phyloP scores from a whole-genome alignment of 768 basidiomycete species.

The Leccinum fibrillosum region DNA sequence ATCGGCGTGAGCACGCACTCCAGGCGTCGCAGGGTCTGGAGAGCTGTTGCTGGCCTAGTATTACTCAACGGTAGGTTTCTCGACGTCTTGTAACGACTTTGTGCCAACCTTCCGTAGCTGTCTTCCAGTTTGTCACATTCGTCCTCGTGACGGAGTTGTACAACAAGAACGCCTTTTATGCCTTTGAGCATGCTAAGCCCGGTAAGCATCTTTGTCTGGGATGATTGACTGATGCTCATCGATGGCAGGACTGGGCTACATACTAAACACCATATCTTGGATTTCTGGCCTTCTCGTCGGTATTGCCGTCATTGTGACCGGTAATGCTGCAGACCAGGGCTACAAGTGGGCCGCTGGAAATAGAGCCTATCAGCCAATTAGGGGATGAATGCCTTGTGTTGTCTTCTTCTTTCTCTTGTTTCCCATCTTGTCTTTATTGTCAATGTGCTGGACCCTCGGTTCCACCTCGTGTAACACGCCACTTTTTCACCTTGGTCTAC shows the following conservation, averaged over 20 bases:
- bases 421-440: not conserved
- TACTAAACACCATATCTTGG: slow-evolving; percentile 63
- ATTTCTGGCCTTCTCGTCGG: slow-evolving; percentile 49
- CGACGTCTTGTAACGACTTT: not conserved
- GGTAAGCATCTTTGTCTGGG: slow-evolving; percentile 40
- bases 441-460: not conserved
- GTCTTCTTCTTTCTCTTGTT: not conserved
- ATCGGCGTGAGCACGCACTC: slow-evolving; percentile 74
- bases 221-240: slow-evolving; percentile 1
- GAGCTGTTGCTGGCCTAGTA: slow-evolving; percentile 63
- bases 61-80: slow-evolving; percentile 50
- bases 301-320: slow-evolving; percentile 56
- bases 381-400: slow-evolving; percentile 10
- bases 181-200: slow-evolving; percentile 56
- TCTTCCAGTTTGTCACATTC: slow-evolving; percentile 60
- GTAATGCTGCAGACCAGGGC: slow-evolving; percentile 46
- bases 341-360: slow-evolving; percentile 77
- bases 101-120: slow-evolving; percentile 34
- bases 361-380: slow-evolving; percentile 51
- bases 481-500: not conserved
- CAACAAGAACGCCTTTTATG: slow-evolving; percentile 39
- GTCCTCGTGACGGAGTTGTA: slow-evolving; percentile 62
- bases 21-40: slow-evolving; percentile 73
- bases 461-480: not conserved
- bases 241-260: slow-evolving; percentile 55